phyloP scores from a whole-genome alignment of 139 green algal species.

The Closterium sp. region DNA sequence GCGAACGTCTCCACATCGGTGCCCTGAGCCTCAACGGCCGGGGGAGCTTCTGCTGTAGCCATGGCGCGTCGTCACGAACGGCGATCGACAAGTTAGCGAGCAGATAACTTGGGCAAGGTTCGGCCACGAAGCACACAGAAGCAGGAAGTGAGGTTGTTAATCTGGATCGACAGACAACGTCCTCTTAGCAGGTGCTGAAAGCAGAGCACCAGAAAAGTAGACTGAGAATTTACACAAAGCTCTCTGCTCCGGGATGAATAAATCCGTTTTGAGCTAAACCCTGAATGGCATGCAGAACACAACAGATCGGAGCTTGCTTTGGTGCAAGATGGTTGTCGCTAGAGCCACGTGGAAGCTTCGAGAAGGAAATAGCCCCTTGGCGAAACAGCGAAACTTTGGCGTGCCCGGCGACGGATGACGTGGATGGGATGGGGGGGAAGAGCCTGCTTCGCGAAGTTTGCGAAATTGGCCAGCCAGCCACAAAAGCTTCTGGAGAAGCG shows the following conservation, averaged over 20 bases:
- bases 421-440: not conserved
- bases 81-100: not conserved
- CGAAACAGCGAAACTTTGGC: not conserved
- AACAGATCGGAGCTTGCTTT: not conserved
- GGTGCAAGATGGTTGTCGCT: not conserved
- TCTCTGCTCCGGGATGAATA: not conserved
- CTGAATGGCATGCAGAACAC: not conserved
- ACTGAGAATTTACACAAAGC: not conserved
- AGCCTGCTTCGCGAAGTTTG: not conserved
- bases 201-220: not conserved
- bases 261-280: not conserved
- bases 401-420: not conserved
- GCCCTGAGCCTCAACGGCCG: not conserved
- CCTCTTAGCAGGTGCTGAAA: not conserved
- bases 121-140: not conserved
- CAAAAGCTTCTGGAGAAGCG: not conserved
- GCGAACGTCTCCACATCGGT: conserved; percentile 52
- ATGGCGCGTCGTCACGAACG: not conserved
- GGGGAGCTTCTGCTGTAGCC: not conserved
- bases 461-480: not conserved
- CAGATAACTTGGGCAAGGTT: not conserved
- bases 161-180: not conserved
- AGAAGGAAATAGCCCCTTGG: not conserved
- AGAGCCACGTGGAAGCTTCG: not conserved
- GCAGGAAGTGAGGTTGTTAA: not conserved